Base-by-base conservation (phyloP, 495 filamentous ascomycete species). In the Cenococcum geophilum region DNA sequence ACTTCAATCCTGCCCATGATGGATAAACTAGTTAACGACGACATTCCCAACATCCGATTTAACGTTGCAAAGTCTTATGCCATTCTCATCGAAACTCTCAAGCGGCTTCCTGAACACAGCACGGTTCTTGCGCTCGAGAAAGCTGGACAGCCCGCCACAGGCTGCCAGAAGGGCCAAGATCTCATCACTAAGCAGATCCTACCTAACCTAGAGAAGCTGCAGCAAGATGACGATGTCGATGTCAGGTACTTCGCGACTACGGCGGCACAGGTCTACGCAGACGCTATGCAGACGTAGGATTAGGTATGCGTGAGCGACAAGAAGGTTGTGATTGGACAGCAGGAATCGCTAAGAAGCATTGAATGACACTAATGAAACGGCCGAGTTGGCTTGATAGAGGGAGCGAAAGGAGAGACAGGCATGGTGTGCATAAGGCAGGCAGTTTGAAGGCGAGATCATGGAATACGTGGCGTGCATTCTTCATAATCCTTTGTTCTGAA, bases 21-120 rank as follows among this genome's bases (percentile, higher is more conserved):
- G 74, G 89, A 96, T 70, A 86, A 91, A 75, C 85, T 98, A 32
- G 88, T 95, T 27, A 79, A 81, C 16, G 93, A 98, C 71, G 90
- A 92, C 27, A 98, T 98, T 70, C 93, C 93, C 56, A 98, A 98
- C 74, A 98, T 98, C 72, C 90, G 93, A 56, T 98, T 98, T 82
- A 98, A 98, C 71, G 92, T 97, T 55, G 95, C 93, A 58, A 98
- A 98, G 76, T 97, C 95, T 27, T 98, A 97, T 71, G 82, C 84
- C 18, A 84, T 92, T 45, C 77, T 98, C 45, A 92, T 97, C 67
- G 84, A 87, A 61, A 91, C 92, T 25, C 79, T 98, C 70, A 88
- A 89, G 74, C 89, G 91, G 58, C 82, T 98, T 20, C 93, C 93
- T 1, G 87, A 87, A 32, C 80, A 92, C 68, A 89, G 90, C 59